Evolutionary conservation across 2,329 filamentous ascomycete genomes (phyloP), one percentile per base, ranked within the genome.

Genomic region (Aspergillus brasiliensis): DNA sequence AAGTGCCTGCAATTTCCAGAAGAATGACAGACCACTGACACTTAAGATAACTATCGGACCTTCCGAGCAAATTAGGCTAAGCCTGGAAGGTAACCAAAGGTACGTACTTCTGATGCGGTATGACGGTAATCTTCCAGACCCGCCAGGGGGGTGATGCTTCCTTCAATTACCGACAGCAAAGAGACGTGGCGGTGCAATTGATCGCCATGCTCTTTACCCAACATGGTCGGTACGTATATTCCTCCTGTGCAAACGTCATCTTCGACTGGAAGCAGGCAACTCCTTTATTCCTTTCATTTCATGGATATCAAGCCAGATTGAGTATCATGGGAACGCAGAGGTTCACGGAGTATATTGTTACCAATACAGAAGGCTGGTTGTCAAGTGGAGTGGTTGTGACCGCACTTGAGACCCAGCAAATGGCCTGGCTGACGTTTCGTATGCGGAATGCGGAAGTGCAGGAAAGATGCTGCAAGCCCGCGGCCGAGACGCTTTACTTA

Each of bases 171-270:
- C 40, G 23, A 53, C 13, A 48, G 34, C 15, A 51, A 55, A 57
- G 11, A 59, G 56, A 61, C 38, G 55, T 62, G 58, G 61, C 61
- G 61, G 61, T 62, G 61, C 61, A 62, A 42, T 25, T 46, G 52
- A 46, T 55, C 52, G 25, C 40, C 23, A 46, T 55, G n/a, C 37
- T 28, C 13, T 40, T 28, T 44, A 54, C 40, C 21, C 25, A 44
- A 37, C 25, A 21, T 11, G 51, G 25, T 31, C 52, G 42, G 51
- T 27, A 46, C 23, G 52, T 55, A 44, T 31, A 31, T 44, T 42
- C n/a, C 34, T 28, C 38, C 52, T 19, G 19, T 6, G 52, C 42
- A 28, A 54, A 55, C 52, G 52, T 55, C 52, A 55, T 55, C 52
- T 13, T 55, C 25, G 8, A n/a, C 25, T 46, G 17, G 25, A 44